phyloP scores from a whole-genome alignment of 23 red algal genomes.

The Gracilariopsis chorda region DNA sequence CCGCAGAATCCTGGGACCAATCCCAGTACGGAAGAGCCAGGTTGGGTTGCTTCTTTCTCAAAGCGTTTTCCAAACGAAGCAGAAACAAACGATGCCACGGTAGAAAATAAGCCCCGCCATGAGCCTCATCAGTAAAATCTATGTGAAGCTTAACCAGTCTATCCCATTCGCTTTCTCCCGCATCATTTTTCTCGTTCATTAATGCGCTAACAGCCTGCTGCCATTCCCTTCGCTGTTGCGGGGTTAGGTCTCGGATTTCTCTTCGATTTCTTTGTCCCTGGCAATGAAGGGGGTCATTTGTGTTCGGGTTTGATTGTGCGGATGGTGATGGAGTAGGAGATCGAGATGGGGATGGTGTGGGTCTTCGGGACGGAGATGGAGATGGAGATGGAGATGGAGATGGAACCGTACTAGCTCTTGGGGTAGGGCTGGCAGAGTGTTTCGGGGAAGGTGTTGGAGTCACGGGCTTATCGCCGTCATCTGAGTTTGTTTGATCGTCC shows the following conservation, averaged over 20 bases:
- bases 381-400: slow-evolving; percentile 39
- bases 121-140: slow-evolving; percentile 26
- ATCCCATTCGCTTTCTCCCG: slow-evolving; percentile 46
- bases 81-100: slow-evolving; percentile 70
- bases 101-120: slow-evolving; percentile 47
- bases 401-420: too few species aligned
- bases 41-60: slow-evolving; percentile 36
- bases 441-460: background rate
- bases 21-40: slow-evolving; percentile 71
- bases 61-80: slow-evolving; percentile 57
- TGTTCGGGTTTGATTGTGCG: background rate
- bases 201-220: slow-evolving; percentile 21
- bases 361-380: background rate
- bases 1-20: slow-evolving; percentile 43
- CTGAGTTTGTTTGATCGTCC: background rate
- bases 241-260: slow-evolving; percentile 50
- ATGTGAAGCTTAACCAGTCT: slow-evolving; percentile 46
- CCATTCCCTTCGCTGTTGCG: slow-evolving; percentile 45
- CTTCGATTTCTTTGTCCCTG: slow-evolving; percentile 39
- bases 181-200: background rate
- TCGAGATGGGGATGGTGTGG: background rate
- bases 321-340: background rate
- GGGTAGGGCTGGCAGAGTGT: background rate
- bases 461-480: background rate
- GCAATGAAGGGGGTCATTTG: slow-evolving; percentile 35